Conservation (phyloP, 345 rosid genomes). For the Toxicodendron radicans region DNA sequence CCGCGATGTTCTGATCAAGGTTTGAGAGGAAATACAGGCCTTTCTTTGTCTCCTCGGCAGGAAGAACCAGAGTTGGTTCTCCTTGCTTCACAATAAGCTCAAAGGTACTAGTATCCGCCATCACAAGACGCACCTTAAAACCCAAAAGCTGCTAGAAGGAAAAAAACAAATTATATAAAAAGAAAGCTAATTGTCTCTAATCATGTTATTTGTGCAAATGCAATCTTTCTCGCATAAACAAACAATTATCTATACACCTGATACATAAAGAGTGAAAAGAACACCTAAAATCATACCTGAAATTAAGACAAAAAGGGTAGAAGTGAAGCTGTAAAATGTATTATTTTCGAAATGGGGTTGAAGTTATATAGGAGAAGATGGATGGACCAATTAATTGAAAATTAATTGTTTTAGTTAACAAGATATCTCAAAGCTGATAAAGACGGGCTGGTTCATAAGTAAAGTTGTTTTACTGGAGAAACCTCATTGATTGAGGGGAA, state of each 20-base stretch:
- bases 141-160: conserved; percentile 15
- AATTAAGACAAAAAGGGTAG: background rate
- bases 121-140: conserved; percentile 18
- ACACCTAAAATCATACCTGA: conserved; percentile 6
- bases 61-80: conserved; percentile 59
- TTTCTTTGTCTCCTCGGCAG: conserved; percentile 61
- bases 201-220: background rate
- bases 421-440: conserved; percentile 27
- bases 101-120: conserved; percentile 40
- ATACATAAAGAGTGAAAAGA: background rate
- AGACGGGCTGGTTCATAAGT: conserved; percentile 24
- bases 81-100: conserved; percentile 46
- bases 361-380: conserved; percentile 35
- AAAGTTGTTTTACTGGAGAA: background rate
- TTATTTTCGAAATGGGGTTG: background rate
- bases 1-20: conserved; percentile 91
- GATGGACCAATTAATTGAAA: conserved; percentile 5
- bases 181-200: background rate
- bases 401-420: conserved; percentile 24
- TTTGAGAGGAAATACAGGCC: conserved; percentile 73
- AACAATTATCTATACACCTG: background rate
- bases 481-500: background rate
- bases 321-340: background rate
- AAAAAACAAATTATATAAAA: background rate
- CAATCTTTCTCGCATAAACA: background rate